Conservation (phyloP, 202 grass and related monocot genomes). For the Setaria viridis region DNA sequence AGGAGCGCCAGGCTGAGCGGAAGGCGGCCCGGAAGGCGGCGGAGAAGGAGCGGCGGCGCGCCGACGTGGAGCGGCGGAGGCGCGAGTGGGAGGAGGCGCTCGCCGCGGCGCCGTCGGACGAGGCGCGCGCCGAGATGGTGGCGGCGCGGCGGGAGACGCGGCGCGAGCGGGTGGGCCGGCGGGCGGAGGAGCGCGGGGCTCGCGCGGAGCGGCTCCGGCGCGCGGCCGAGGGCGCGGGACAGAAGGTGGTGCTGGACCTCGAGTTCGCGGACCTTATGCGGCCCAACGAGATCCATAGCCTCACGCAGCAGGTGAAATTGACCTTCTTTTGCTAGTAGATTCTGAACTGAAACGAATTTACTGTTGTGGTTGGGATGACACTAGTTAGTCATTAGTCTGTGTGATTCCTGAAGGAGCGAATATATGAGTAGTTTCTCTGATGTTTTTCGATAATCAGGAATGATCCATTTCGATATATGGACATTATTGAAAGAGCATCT, state of each 20-base stretch:
- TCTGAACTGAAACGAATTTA: conserved; percentile 24
- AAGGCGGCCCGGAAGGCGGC: conserved; percentile 79
- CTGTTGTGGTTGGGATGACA: not conserved
- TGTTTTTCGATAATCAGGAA: not conserved
- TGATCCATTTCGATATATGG: not conserved
- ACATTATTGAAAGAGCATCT: not conserved
- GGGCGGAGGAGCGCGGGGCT: conserved; percentile 61
- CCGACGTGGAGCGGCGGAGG: conserved; percentile 62
- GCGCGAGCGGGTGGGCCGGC: conserved; percentile 66
- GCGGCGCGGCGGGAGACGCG: conserved; percentile 56
- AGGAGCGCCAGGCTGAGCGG: conserved; percentile 63
- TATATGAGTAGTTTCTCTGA: not conserved
- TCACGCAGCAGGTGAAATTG: conserved; percentile 78
- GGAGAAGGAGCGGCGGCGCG: conserved; percentile 76
- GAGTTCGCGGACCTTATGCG: conserved; percentile 85
- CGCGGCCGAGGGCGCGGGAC: conserved; percentile 64
- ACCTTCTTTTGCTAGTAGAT: conserved; percentile 1
- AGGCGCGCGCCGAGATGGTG: conserved; percentile 69
- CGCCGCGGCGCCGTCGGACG: conserved; percentile 56
- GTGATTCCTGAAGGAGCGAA: not conserved
- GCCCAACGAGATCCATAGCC: conserved; percentile 84
- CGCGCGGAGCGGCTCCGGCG: conserved; percentile 66
- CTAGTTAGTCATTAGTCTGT: not conserved
- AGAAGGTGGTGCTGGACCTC: conserved; percentile 93
- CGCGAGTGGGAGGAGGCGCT: conserved; percentile 75